Evolutionary conservation across 2,329 filamentous ascomycete genomes (phyloP).

Genomic region (Paramyrothecium roridum): DNA sequence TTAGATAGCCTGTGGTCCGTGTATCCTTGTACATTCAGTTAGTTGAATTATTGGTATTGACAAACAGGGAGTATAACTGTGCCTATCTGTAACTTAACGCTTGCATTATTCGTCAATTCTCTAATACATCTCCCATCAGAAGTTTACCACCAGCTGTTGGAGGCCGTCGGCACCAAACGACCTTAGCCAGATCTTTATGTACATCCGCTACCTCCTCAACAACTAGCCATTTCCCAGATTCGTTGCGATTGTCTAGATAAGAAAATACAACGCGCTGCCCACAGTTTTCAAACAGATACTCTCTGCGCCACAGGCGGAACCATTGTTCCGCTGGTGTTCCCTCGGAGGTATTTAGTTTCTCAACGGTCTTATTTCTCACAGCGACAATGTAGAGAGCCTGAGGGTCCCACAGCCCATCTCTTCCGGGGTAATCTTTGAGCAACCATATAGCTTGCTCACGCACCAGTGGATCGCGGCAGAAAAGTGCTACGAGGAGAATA

Average conservation of each 20-base stretch:
- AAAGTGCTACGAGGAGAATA: slow-evolving; percentile 17
- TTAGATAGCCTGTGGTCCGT: no score
- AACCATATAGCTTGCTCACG: slow-evolving; percentile 27
- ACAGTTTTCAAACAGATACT: slow-evolving; percentile 30
- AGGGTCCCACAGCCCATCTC: slow-evolving; percentile 28
- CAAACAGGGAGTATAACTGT: no score
- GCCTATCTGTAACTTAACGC: no score
- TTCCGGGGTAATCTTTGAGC: slow-evolving; percentile 27
- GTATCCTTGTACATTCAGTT: no score
- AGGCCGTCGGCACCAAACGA: slow-evolving; percentile 12
- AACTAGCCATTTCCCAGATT: slow-evolving; percentile 11
- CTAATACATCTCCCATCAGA: slow-evolving; percentile 9
- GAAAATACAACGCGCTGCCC: slow-evolving; percentile 26
- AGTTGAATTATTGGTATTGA: no score
- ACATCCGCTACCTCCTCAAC: slow-evolving; percentile 14
- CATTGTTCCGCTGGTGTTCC: slow-evolving; percentile 25
- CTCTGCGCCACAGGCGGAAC: slow-evolving; percentile 26
- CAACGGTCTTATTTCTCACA: slow-evolving; percentile 19
- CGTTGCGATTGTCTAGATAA: slow-evolving; percentile 19
- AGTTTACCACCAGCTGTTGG: slow-evolving; percentile 11
- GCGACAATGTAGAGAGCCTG: slow-evolving; percentile 22
- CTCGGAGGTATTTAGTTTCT: slow-evolving; percentile 20
- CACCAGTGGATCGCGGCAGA: slow-evolving; percentile 26
- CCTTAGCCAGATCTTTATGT: slow-evolving; percentile 6
- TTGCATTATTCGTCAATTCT: no score